Evolutionary conservation across 2,329 filamentous ascomycete genomes (phyloP), one percentile per base, ranked within the genome.

Genomic region (Arthrinium puccinioides): DNA sequence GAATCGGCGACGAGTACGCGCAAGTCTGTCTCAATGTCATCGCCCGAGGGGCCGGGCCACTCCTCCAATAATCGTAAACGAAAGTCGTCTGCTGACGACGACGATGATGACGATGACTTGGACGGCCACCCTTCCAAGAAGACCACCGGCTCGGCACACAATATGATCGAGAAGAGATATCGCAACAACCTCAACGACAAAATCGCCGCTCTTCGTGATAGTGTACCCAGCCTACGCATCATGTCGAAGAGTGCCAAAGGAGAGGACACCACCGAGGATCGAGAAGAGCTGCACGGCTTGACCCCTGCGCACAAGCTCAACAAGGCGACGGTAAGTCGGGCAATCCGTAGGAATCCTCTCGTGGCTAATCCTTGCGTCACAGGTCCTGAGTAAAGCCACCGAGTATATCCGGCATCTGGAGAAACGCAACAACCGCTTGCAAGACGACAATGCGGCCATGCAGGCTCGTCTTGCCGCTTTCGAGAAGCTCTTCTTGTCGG

Each of bases 101-200:
- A 62, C 11, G 71, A 79, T 16, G 68, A 76, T 4, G 73, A 77
- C n/a, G 75, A 79, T 33, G 76, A 82, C 21, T 60, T 76, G 35
- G 73, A 72, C 47, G 74, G 68, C 49, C 79, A 70, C 16, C 67
- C 67, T 20, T 53, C 69, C 41, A 96, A 95, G 71, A 96, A 96
- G 72, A n/a, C n/a, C n/a, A n/a, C n/a, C n/a, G n/a, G n/a, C n/a
- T 94, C 89, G 21, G 88, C 90, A 3, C 90, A 97, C 63, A 97
- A 96, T 61, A 92, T 97, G 74, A 96, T 97, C 45, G 90, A 97
- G 65, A 97, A 96, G 71, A 73, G 90, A 47, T 97, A 97, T 61
- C 82, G 90, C 51, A 95, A 87, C 37, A 97, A 97, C 54, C 72
- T 97, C 40, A 97, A 97, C 55, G 90, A 96, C 57, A 97, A 97